These are phyloP conservation scores for Trichoderma sp. DNA, from an alignment of 2,329 filamentous ascomycete species.

Conservation along the genomic window DNA sequence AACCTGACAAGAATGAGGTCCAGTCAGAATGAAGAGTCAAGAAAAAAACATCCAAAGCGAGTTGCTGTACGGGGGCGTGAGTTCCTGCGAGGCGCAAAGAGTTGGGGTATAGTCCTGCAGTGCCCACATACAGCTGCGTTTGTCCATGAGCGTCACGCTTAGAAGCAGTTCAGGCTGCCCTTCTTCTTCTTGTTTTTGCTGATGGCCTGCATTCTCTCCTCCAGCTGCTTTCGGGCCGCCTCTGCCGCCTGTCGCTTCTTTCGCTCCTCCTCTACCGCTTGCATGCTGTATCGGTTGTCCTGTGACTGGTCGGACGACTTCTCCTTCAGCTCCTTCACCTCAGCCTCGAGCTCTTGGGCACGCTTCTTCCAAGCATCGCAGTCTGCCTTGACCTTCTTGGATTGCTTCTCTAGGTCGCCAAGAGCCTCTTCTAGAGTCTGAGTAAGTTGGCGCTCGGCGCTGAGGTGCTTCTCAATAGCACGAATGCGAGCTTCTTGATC, in stretches of 20 bases:
- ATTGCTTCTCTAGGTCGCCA: constrained; percentile 86
- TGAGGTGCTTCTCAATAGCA: constrained; percentile 94
- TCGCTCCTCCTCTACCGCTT: constrained; percentile 93
- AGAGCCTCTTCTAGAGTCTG: constrained; percentile 93
- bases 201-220: constrained; percentile 91
- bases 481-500: constrained; percentile 94
- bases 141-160: constrained; percentile 31
- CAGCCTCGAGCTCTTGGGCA: constrained; percentile 68
- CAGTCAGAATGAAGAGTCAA: background rate
- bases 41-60: background rate
- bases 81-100: constrained; percentile 16
- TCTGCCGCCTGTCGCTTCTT: constrained; percentile 90
- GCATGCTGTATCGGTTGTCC: constrained; percentile 67
- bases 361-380: constrained; percentile 90
- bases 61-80: background rate
- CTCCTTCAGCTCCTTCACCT: constrained; percentile 64
- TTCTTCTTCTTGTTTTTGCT: constrained; percentile 93
- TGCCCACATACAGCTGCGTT: background rate
- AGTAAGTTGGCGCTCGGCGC: constrained; percentile 94
- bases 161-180: constrained; percentile 96
- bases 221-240: constrained; percentile 80
- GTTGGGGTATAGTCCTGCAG: constrained; percentile 20
- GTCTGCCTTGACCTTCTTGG: constrained; percentile 87
- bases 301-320: constrained; percentile 45
- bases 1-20: background rate